Percentiles rank a stretch among this genome's conserved stretches.
Conservation (phyloP, 1,284 basidiomycete genomes). For the Phellopilus nigrolimitatus region DNA sequence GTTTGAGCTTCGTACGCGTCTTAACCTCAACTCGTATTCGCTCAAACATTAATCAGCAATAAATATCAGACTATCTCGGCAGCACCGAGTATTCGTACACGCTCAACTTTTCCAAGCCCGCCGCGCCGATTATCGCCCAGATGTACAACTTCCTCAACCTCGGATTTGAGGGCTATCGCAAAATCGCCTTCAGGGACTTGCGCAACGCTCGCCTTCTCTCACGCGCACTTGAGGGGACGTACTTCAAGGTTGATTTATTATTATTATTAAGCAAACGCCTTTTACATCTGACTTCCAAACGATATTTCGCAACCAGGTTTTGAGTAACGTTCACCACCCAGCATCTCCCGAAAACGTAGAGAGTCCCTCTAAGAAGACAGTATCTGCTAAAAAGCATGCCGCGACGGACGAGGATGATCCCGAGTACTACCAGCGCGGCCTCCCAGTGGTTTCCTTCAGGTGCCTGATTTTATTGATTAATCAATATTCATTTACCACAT, state of each 20-base stretch:
- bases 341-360: slow-evolving; percentile 24
- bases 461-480: slow-evolving; percentile 25
- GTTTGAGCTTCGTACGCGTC: slow-evolving; percentile 65
- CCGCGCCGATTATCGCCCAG: slow-evolving; percentile 60
- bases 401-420: slow-evolving; percentile 32
- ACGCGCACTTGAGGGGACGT: slow-evolving; percentile 56
- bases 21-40: slow-evolving; percentile 2
- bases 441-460: slow-evolving; percentile 71
- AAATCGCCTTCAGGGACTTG: slow-evolving; percentile 53
- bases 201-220: slow-evolving; percentile 61
- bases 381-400: too few relatives aligned
- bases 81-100: slow-evolving; percentile 55
- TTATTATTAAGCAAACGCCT: neutral
- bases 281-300: too few relatives aligned
- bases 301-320: too few relatives aligned
- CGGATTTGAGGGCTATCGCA: too few relatives aligned
- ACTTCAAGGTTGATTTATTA: slow-evolving; percentile 35
- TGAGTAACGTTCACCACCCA: slow-evolving; percentile 39
- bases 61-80: slow-evolving; percentile 45
- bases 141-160: slow-evolving; percentile 70
- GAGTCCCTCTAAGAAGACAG: slow-evolving; percentile 20
- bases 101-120: slow-evolving; percentile 63
- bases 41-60: neutral
- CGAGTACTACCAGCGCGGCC: slow-evolving; percentile 46
- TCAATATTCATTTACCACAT: neutral